Base-by-base conservation (phyloP, 441 rosid species). In the Melastoma candidum region DNA sequence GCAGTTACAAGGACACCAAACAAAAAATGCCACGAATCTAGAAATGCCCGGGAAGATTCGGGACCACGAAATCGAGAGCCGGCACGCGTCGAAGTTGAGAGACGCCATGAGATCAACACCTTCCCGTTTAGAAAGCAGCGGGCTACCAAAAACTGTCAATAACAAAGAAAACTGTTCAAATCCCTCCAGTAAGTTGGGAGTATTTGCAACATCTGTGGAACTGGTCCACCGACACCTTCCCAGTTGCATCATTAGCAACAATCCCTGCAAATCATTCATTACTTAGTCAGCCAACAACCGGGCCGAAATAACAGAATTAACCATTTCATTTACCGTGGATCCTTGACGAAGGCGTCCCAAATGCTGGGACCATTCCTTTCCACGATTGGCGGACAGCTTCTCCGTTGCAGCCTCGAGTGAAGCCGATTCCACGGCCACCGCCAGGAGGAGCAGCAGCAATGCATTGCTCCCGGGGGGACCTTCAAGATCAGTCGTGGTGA, bases 41-140 rank as follows among this genome's bases (percentile, higher is more conserved):
- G 5, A 54, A 26, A 59, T 75, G 85, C 97, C 64, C 49, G 98
- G 98, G 80, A 86, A 86, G 74, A 93, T 84, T 74, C 97, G 83
- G 14, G 97, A 81, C 96, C 97, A 93, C 1, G 98, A 88, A 67
- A 88, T 86, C 7, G 98, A 93, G 78, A 93, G 85, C 50, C 98
- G 74, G 60, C 88, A 93, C 9, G 97, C 95, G 68, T 86, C 97
- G 25, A 93, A 88, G 72, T 86, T 84, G 50, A 93, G 62, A 11
- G 65, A 74, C 43, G 66, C 67, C 92, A 93, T 84, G 36, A 93
- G 73, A 59, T 84, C 77, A 43, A 86, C 69, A 17, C 22, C 22
- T 17, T 17, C 22, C 22, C 22, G 22, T 17, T 17, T 17, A 17
- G 22, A 17, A 17, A 17, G 22, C 22, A 17, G 22, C 22, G 22